A percentile compares a stretch with the other conserved stretches of the same genome.
These are phyloP conservation scores for Aspergillus bridgeri DNA, from an alignment of 495 filamentous ascomycete genomes.

Conservation along the genomic window DNA sequence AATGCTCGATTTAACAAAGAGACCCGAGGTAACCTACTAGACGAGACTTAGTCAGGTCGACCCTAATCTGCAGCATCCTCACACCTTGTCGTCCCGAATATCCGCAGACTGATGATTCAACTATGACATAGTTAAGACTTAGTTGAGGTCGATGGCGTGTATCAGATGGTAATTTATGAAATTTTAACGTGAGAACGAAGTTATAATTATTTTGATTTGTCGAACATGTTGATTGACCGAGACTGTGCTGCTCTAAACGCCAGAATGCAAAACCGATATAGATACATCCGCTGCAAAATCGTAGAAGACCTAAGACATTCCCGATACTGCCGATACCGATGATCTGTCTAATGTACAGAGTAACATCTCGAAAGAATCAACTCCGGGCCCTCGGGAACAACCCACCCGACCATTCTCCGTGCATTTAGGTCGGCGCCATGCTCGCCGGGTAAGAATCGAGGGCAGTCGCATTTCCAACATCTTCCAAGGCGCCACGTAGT, in stretches of 20 bases:
- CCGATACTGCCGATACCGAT: slow-evolving; percentile 6
- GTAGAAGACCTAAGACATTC: slow-evolving; percentile 2
- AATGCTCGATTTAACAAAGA: slow-evolving; percentile 29
- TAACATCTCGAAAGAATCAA: slow-evolving; percentile 4
- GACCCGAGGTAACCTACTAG: not conserved
- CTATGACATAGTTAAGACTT: too few species aligned
- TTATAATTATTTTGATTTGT: slow-evolving; percentile 12
- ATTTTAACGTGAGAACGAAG: not conserved
- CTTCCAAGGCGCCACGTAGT: not conserved
- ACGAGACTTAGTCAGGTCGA: not conserved
- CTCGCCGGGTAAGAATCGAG: not conserved
- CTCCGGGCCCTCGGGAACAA: not conserved
- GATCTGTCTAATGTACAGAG: slow-evolving; percentile 26
- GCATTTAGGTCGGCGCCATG: not conserved
- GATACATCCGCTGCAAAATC: slow-evolving; percentile 14
- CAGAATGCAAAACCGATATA: slow-evolving; percentile 22
- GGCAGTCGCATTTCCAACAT: not conserved
- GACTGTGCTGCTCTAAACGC: slow-evolving; percentile 28
- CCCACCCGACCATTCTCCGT: not conserved
- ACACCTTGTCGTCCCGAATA: not conserved
- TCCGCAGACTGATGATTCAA: too few species aligned
- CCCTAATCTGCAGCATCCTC: not conserved
- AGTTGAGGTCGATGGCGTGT: not conserved
- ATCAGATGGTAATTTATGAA: not conserved
- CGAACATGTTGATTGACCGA: slow-evolving; percentile 25